Percentiles rank a stretch among this genome's conserved stretches.
These are phyloP conservation scores for Cucurbita pepo DNA, from an alignment of 306 rosid species.

Conservation along the genomic window DNA sequence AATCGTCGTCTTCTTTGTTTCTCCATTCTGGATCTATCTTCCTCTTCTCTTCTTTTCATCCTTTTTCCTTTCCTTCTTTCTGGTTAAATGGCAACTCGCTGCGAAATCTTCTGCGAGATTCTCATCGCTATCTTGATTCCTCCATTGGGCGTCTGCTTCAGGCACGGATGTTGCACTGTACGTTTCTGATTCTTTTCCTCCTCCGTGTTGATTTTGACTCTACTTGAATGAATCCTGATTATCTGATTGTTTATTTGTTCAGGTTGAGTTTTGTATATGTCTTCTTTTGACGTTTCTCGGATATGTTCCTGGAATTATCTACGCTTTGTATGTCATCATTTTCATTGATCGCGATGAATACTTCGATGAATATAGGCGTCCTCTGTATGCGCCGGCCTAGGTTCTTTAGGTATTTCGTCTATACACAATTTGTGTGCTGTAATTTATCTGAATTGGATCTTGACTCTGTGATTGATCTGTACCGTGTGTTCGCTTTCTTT, in stretches of 20 bases:
- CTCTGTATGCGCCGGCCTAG: slow-evolving; percentile 39
- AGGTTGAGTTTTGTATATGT: slow-evolving; percentile 79
- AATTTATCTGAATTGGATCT: background rate
- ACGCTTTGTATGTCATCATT: slow-evolving; percentile 74
- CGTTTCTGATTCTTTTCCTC: background rate
- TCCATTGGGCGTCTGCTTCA: slow-evolving; percentile 11
- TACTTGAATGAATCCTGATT: background rate
- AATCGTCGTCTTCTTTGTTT: background rate
- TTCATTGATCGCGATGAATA: slow-evolving; percentile 72
- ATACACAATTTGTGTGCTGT: background rate
- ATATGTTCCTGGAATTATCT: slow-evolving; percentile 81
- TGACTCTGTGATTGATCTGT: background rate
- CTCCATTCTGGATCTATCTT: background rate
- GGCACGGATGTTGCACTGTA: slow-evolving; percentile 29
- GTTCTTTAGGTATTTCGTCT: background rate
- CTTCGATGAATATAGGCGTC: slow-evolving; percentile 73
- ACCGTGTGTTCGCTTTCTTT: background rate
- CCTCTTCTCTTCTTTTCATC: background rate
- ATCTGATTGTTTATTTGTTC: background rate
- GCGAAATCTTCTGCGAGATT: slow-evolving; percentile 11
- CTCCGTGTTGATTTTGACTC: background rate
- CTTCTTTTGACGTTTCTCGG: slow-evolving; percentile 70
- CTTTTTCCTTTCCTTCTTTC: background rate
- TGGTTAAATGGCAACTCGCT: background rate
- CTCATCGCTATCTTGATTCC: slow-evolving; percentile 13